phyloP scores from a whole-genome alignment of 2,329 filamentous ascomycete species.

The Aspergillus puulaauensis region DNA sequence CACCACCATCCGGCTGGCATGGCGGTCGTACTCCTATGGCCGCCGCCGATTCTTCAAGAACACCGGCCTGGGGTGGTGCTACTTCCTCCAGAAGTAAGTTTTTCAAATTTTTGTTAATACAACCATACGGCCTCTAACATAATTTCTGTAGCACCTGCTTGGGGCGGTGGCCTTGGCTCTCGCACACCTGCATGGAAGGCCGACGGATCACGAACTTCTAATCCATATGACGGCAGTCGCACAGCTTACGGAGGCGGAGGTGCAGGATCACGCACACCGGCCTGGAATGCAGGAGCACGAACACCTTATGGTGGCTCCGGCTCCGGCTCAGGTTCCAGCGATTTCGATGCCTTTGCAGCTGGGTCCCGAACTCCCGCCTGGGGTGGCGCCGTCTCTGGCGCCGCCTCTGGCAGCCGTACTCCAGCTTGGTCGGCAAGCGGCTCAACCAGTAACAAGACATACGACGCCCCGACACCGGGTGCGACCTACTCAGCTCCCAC shows the following conservation, averaged over 20 bases:
- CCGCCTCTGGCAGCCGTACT: slow-evolving; percentile 49
- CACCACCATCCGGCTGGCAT: slow-evolving; percentile 58
- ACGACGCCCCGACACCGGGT: slow-evolving; percentile 74
- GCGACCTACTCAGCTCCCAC: slow-evolving; percentile 66
- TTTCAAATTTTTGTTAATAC: slow-evolving; percentile 8
- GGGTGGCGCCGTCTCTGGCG: slow-evolving; percentile 52
- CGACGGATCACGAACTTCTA: slow-evolving; percentile 53
- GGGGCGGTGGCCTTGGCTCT: slow-evolving; percentile 41
- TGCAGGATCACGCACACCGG: slow-evolving; percentile 63
- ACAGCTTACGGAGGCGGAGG: slow-evolving; percentile 75
- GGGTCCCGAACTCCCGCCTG: slow-evolving; percentile 78
- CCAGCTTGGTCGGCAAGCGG: slow-evolving; percentile 44
- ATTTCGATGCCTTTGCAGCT: slow-evolving; percentile 66
- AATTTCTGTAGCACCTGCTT: slow-evolving; percentile 37
- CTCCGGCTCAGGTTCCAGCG: slow-evolving; percentile 65
- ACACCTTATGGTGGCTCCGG: slow-evolving; percentile 60
- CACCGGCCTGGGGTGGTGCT: slow-evolving; percentile 70
- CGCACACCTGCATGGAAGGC: slow-evolving; percentile 58
- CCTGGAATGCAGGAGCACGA: slow-evolving; percentile 75
- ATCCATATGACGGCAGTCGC: slow-evolving; percentile 67
- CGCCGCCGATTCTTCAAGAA: slow-evolving; percentile 61
- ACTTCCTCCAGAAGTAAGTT: slow-evolving; percentile 61
- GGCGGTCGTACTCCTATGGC: slow-evolving; percentile 69
- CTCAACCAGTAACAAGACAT: slow-evolving; percentile 41
- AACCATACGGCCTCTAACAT: slow-evolving; percentile 18